Evolutionary conservation across 78 protist species (phyloP).

Genomic region (Speleostelium caveatum): DNA sequence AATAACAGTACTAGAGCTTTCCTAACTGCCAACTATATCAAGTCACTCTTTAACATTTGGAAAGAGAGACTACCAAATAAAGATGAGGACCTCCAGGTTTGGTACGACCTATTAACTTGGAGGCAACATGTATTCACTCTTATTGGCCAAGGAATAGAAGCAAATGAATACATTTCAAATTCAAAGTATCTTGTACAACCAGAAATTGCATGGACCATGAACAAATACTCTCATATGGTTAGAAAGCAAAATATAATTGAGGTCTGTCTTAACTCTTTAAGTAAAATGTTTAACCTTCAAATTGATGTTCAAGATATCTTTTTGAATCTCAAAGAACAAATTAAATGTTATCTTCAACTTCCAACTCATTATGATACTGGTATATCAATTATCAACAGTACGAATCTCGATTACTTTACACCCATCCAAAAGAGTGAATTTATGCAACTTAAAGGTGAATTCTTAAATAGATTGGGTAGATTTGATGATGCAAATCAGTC

Average conservation of each 20-base stretch:
- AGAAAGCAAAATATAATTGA: slow-evolving; percentile 86
- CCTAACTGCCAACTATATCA: slow-evolving; percentile 63
- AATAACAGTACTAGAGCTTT: neutral
- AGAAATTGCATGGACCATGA: slow-evolving; percentile 89
- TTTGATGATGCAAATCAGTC: slow-evolving; percentile 81
- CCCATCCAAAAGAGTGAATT: slow-evolving; percentile 72
- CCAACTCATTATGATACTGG: slow-evolving; percentile 79
- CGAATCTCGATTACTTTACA: slow-evolving; percentile 65
- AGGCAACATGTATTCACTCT: slow-evolving; percentile 70
- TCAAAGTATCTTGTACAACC: slow-evolving; percentile 1
- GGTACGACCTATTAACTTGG: slow-evolving; percentile 83
- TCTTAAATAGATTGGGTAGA: slow-evolving; percentile 57
- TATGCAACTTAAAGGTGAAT: slow-evolving; percentile 74
- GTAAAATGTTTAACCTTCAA: slow-evolving; percentile 84
- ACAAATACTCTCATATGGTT: slow-evolving; percentile 83
- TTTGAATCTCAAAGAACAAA: slow-evolving; percentile 86
- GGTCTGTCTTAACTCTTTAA: slow-evolving; percentile 75
- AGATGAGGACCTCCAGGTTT: slow-evolving; percentile 83
- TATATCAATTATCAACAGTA: slow-evolving; percentile 72
- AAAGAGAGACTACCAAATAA: slow-evolving; percentile 87
- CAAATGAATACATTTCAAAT: neutral
- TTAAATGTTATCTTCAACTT: slow-evolving; percentile 82
- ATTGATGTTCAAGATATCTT: slow-evolving; percentile 89
- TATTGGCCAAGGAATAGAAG: slow-evolving; percentile 20
- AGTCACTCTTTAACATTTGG: slow-evolving; percentile 83